Evolutionary conservation across 2,329 filamentous ascomycete species (phyloP), one percentile per base, ranked within the genome.

Genomic region (Calonectria fujianensis): DNA sequence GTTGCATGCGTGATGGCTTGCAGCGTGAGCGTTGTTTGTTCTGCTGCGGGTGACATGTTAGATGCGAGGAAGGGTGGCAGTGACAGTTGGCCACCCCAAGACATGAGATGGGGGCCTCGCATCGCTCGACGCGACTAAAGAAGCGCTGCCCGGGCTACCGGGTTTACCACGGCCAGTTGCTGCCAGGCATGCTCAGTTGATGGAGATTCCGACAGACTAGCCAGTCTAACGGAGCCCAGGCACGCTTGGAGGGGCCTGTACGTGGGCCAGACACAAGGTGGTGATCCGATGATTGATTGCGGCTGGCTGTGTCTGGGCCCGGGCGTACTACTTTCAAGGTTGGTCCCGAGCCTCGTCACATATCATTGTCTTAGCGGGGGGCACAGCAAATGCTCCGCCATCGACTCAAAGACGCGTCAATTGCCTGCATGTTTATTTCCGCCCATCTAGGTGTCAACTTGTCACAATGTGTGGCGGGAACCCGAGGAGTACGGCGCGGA

Each of bases 281-380:
- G 35, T 29, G 35, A 29, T 37, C 57, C 35, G 35, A 20, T n/a
- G 37, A 41, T 63, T 39, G 57, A 63, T 63, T 63, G 57, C 57
- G 57, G 57, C 57, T 41, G 57, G 35, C 57, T 31, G 57, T 41
- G 37, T 41, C 37, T 41, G 37, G 57, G 57, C n/a, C 32, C 31
- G 32, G 54, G 31, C 4, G 20, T 59, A n/a, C n/a, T 59, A 14
- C 32, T 24, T 59, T 59, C 54, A 59, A 59, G 54, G 54, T 59
- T 59, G 54, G 54, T 63, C 57, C 57, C 57, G 57, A 63, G 57
- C 57, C 35, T 63, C 16, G 57, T 63, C 57, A 63, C 57, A 63
- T 63, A 63, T 63, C 57, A 41, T 20, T 63, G 57, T 63, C 57
- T 63, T n/a, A 29, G 35, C 14, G 35, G 45, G 45, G 41, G 45